These are phyloP conservation scores for Aspergillus sclerotiicarbonarius DNA, from an alignment of 495 filamentous ascomycete genomes.

Conservation along the genomic window DNA sequence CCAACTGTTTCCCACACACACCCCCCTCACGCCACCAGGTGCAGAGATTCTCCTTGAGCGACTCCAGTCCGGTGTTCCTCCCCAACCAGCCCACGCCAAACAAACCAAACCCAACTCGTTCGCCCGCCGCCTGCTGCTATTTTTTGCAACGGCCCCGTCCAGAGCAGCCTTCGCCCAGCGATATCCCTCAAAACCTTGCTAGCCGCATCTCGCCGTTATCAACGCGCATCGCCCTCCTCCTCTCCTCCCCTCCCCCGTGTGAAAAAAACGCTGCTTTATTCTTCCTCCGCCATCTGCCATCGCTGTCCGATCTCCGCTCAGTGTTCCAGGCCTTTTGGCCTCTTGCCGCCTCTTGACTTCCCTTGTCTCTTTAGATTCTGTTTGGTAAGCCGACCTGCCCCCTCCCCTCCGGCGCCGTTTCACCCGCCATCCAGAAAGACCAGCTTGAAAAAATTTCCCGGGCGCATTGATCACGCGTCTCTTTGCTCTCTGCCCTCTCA, in stretches of 20 bases:
- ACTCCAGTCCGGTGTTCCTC: neutral
- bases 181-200: constrained; percentile 8
- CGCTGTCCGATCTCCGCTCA: constrained; percentile 14
- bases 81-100: neutral
- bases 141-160: constrained; percentile 11
- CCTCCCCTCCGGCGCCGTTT: constrained; percentile 1
- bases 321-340: constrained; percentile 20
- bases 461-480: constrained; percentile 31
- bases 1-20: too few species aligned
- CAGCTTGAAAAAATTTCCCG: constrained; percentile 16
- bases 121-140: constrained; percentile 6
- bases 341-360: constrained; percentile 9
- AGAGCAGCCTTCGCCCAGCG: constrained; percentile 8
- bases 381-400: constrained; percentile 27
- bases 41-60: constrained; percentile 8
- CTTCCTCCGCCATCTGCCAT: constrained; percentile 5
- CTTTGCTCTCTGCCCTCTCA: neutral
- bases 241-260: constrained; percentile 7
- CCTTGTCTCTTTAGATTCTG: constrained; percentile 19
- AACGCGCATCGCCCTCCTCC: constrained; percentile 13
- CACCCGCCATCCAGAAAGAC: neutral
- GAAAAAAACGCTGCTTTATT: constrained; percentile 8
- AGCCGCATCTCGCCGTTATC: constrained; percentile 22
- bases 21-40: too few species aligned
- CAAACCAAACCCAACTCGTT: neutral